Evolutionary conservation across 1,284 basidiomycete species (phyloP).

Genomic region (Termitomyces sp.): DNA sequence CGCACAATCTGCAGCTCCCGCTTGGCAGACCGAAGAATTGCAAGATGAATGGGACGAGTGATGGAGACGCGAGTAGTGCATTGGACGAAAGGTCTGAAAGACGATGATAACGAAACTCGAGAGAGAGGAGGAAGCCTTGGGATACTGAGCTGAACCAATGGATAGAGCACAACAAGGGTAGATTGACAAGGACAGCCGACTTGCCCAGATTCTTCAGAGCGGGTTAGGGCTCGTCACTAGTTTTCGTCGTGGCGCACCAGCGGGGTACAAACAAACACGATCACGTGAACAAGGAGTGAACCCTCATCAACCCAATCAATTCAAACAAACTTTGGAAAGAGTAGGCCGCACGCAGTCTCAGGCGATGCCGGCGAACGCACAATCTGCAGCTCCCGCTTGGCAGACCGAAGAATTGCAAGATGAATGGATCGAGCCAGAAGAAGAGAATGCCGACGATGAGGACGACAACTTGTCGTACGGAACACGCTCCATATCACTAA

Average conservation of each 20-base stretch:
- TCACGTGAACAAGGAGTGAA: slow-evolving; percentile 16
- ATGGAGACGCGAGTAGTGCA: too few species aligned
- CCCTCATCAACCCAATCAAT: slow-evolving; percentile 4
- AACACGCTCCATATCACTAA: slow-evolving; percentile 55
- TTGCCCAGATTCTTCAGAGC: too few species aligned
- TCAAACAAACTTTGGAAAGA: not conserved
- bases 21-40: slow-evolving; percentile 76
- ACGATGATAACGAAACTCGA: too few species aligned
- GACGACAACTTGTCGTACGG: slow-evolving; percentile 37
- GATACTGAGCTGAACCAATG: too few species aligned
- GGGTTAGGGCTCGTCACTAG: too few species aligned
- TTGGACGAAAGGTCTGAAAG: too few species aligned
- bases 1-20: slow-evolving; percentile 34
- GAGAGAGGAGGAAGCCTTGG: too few species aligned
- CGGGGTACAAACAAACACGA: slow-evolving; percentile 11
- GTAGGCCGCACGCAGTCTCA: slow-evolving; percentile 7
- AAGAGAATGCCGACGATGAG: slow-evolving; percentile 30
- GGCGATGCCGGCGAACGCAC: slow-evolving; percentile 22
- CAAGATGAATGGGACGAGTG: slow-evolving; percentile 78
- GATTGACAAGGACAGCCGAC: too few species aligned
- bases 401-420: slow-evolving; percentile 75
- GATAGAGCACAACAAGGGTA: too few species aligned
- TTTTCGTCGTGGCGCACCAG: slow-evolving; percentile 8
- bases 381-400: slow-evolving; percentile 50
- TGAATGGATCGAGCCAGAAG: slow-evolving; percentile 68